Base-by-base conservation (phyloP, 306 rosid genomes). In the Casuarina equisetifolia region DNA sequence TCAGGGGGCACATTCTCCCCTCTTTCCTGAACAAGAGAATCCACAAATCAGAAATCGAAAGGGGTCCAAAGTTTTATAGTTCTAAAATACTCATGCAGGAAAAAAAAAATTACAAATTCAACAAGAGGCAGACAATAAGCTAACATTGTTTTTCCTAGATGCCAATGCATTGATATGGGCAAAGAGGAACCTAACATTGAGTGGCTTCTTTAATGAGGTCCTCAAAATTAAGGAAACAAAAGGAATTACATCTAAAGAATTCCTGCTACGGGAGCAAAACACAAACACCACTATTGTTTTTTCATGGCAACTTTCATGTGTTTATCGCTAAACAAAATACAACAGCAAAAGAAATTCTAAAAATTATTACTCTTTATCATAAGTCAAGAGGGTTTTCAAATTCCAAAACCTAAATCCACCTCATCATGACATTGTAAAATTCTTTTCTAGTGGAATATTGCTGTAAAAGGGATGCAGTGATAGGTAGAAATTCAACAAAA, bases 1-100 rank as follows among this genome's bases (percentile, higher is more conserved):
- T 96, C 99, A 5, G 97, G 98, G 3, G 99, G 99, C 76, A 96
- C 73, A 83, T 96, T 90, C 87, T 96, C 99, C 79, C 99, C 98
- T 92, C 99, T 88, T 91, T 96, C 99, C 99, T 92, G 77, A 80
- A 75, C 52, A 70, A 74, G 79, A 76, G 42, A 74, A 61, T 81
- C 70, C 69, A 69, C 79, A 79, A 82, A 74, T 76, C 78, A 52
- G 67, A 61, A 43, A 53, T 46, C 44, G 61, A 82, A 81, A 77
- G 39, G 39, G 62, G 58, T 71, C 44, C 16, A 57, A 51, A 51
- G 62, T 76, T 76, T 69, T 72, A 46, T n/a, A 82, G 62, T 77
- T 72, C 48, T 19, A 15, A 57, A 36, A 25, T 40, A 49, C 58
- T 49, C 58, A 70, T 40, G 32, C 71, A 70, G 69, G 45, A 17